A percentile compares a stretch with the other conserved stretches of the same genome.
These are phyloP conservation scores for Chionographis japonica DNA, from an alignment of 106 monocot genomes.

Conservation along the genomic window DNA sequence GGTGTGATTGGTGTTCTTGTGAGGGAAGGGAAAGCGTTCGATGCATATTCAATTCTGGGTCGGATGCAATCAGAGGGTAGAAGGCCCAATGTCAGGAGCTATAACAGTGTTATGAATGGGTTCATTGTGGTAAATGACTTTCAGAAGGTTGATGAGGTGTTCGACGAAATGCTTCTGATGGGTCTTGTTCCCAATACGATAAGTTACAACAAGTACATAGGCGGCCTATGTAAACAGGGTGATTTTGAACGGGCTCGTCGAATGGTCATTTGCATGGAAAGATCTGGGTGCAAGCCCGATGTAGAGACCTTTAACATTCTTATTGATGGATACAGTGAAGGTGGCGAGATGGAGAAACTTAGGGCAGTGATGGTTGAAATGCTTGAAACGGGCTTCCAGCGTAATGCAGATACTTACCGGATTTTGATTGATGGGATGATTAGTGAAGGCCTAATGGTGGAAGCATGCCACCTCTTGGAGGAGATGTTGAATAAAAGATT, in stretches of 20 bases:
- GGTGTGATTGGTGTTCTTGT: constrained; percentile 46
- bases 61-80: constrained; percentile 47
- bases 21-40: constrained; percentile 37
- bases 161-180: constrained; percentile 77
- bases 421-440: constrained; percentile 37
- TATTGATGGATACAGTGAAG: constrained; percentile 28
- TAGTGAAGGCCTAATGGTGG: constrained; percentile 17
- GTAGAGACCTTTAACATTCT: constrained; percentile 44
- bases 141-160: constrained; percentile 41
- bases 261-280: constrained; percentile 66
- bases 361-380: constrained; percentile 43
- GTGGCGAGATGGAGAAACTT: constrained; percentile 26
- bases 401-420: constrained; percentile 28
- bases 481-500: constrained; percentile 40
- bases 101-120: constrained; percentile 42
- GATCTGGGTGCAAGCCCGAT: constrained; percentile 49
- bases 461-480: constrained; percentile 22
- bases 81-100: constrained; percentile 32
- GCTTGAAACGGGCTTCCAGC: constrained; percentile 32
- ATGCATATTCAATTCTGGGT: constrained; percentile 45
- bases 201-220: constrained; percentile 44
- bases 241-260: constrained; percentile 31
- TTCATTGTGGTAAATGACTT: constrained; percentile 31
- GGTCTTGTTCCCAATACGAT: constrained; percentile 43
- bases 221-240: constrained; percentile 50